These are phyloP conservation scores for Mycosphaerelloides madeirae DNA, from an alignment of 2,329 filamentous ascomycete genomes.

Conservation along the genomic window DNA sequence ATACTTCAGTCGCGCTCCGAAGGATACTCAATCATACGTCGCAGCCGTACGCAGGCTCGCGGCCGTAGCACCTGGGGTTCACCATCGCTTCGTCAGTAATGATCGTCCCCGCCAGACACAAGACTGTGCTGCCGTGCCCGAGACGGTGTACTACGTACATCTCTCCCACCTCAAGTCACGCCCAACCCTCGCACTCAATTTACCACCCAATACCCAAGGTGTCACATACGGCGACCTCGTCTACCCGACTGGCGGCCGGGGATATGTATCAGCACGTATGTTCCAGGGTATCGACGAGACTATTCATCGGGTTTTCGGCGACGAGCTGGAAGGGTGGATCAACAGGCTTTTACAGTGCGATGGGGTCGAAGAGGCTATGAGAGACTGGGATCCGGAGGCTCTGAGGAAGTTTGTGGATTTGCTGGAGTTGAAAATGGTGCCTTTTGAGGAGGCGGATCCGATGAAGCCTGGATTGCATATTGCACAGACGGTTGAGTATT, in stretches of 20 bases:
- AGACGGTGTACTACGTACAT: constrained; percentile 4
- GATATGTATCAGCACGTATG: neutral
- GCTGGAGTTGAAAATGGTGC: constrained; percentile 3
- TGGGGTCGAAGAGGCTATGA: constrained; percentile 6
- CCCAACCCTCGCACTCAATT: constrained; percentile 1
- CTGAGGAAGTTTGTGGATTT: constrained; percentile 6
- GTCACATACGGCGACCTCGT: neutral
- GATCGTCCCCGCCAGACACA: neutral
- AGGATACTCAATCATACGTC: neutral
- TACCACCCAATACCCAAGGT: neutral
- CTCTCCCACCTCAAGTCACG: constrained; percentile 1
- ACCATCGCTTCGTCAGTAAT: neutral
- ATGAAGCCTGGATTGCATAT: constrained; percentile 9
- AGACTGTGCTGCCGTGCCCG: no score
- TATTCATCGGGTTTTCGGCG: neutral
- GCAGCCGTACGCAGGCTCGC: neutral
- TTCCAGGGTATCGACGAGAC: neutral
- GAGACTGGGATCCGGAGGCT: constrained; percentile 5
- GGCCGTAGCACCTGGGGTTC: neutral
- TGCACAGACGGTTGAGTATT: constrained; percentile 4
- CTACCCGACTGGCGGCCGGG: neutral
- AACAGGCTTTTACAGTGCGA: constrained; percentile 5
- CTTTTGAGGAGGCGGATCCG: constrained; percentile 1
- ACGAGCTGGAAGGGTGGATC: neutral
- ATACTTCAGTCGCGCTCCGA: neutral